A percentile compares a stretch with the other conserved stretches of the same genome.
phyloP scores from a whole-genome alignment of 768 basidiomycete genomes.

The Ephemerocybe angulata region DNA sequence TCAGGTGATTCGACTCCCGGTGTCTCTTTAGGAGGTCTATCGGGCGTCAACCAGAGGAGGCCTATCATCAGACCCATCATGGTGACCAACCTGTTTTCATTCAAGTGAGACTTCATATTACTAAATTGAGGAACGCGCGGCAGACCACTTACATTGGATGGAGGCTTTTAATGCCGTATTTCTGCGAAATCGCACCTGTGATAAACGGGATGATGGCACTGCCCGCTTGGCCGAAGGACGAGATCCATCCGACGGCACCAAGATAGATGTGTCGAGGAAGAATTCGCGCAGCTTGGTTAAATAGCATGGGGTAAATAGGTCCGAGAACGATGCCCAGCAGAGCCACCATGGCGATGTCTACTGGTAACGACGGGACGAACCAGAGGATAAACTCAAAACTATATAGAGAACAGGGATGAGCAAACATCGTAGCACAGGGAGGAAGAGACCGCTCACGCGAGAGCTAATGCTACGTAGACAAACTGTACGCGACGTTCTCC shows the following conservation, averaged over 20 bases:
- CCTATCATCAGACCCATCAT: conserved; percentile 58
- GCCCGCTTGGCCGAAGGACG: conserved; percentile 69
- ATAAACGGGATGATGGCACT: conserved; percentile 71
- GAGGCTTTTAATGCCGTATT: conserved; percentile 55
- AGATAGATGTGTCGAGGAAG: conserved; percentile 69
- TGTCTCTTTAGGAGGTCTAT: not conserved
- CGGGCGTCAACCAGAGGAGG: conserved; percentile 51
- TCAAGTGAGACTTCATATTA: not conserved
- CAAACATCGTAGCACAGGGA: not conserved
- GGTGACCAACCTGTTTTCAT: conserved; percentile 42
- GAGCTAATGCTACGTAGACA: conserved; percentile 48
- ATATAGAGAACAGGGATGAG: not conserved
- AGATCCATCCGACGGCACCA: conserved; percentile 65
- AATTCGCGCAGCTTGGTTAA: conserved; percentile 66
- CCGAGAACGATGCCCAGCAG: conserved; percentile 69
- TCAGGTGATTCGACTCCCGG: no score
- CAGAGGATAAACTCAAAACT: conserved; percentile 68
- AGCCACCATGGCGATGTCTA: conserved; percentile 60
- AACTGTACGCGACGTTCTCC: conserved; percentile 54
- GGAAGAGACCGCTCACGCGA: conserved; percentile 34
- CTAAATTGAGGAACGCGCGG: conserved; percentile 4
- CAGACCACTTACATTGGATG: conserved; percentile 60
- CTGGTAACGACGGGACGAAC: conserved; percentile 64
- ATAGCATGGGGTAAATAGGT: conserved; percentile 69
- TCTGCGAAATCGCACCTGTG: conserved; percentile 63